Percentiles rank a stretch among this genome's conserved stretches.
These are phyloP conservation scores for Candida sp. DNA, from an alignment of 1,139 yeast genomes.

Conservation along the genomic window DNA sequence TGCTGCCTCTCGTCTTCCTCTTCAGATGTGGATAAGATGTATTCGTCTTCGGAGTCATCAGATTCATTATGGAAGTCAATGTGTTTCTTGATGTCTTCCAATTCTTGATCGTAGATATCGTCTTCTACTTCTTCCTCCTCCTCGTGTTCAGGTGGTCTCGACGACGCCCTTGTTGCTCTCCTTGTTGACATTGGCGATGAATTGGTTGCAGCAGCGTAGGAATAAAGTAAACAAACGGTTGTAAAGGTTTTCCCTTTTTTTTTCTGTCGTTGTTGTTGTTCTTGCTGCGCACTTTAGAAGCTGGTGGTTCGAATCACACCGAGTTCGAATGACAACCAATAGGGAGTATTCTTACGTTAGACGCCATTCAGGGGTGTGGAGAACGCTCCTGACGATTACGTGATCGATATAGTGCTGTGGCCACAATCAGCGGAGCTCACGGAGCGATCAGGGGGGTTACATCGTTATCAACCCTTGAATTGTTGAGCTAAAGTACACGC, in stretches of 20 bases:
- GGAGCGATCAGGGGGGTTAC: too few relatives aligned
- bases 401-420: too few relatives aligned
- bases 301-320: too few relatives aligned
- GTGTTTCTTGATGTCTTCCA: constrained; percentile 13
- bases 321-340: too few relatives aligned
- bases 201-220: background rate
- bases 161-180: background rate
- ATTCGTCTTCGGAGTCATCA: constrained; percentile 12
- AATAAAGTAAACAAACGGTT: background rate
- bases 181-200: background rate
- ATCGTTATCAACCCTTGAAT: background rate
- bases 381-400: too few relatives aligned
- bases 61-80: constrained; percentile 15
- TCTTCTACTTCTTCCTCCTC: background rate
- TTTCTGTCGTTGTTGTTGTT: background rate
- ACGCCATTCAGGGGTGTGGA: too few relatives aligned
- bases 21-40: constrained; percentile 8
- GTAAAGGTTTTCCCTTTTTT: background rate
- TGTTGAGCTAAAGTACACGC: background rate
- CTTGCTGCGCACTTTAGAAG: background rate
- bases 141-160: background rate
- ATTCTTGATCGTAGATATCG: constrained; percentile 10
- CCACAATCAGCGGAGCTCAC: too few relatives aligned
- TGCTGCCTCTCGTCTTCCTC: constrained; percentile 12
- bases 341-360: too few relatives aligned